These are phyloP conservation scores for Yarrowia deformans DNA, from an alignment of 805 yeast genomes.

Conservation along the genomic window DNA sequence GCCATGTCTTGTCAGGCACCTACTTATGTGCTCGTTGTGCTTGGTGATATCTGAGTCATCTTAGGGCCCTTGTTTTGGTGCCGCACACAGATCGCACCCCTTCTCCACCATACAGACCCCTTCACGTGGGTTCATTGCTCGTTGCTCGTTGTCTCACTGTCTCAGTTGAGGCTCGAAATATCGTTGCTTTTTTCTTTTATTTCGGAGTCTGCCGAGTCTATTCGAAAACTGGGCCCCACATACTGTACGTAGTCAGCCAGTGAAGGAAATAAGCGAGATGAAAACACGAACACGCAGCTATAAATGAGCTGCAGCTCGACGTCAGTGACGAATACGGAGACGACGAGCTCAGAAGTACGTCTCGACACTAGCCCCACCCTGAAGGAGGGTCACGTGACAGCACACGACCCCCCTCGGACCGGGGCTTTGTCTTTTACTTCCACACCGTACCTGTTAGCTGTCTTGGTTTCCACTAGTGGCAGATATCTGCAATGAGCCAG, in stretches of 20 bases:
- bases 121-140: constrained; percentile 7
- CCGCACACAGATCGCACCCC: too few species aligned
- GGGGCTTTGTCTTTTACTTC: neutral
- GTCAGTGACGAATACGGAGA: neutral
- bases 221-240: neutral
- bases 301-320: neutral
- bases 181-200: constrained; percentile 16
- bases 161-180: constrained; percentile 23
- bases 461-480: constrained; percentile 32
- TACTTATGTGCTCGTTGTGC: too few species aligned
- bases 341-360: too few species aligned
- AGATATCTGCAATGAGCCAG: constrained; percentile 35
- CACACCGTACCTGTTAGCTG: neutral
- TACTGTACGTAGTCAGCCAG: too few species aligned
- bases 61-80: too few species aligned
- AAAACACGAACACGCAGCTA: constrained; percentile 6
- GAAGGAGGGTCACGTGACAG: constrained; percentile 11
- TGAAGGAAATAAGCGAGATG: neutral
- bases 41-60: too few species aligned
- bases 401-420: neutral
- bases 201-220: neutral
- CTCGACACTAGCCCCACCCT: neutral
- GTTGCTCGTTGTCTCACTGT: neutral
- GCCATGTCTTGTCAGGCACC: too few species aligned
- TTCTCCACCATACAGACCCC: neutral